A percentile compares a stretch with the other conserved stretches of the same genome.
These are phyloP conservation scores for Pichia gijzeniarum DNA, from an alignment of 805 yeast genomes.

Conservation along the genomic window DNA sequence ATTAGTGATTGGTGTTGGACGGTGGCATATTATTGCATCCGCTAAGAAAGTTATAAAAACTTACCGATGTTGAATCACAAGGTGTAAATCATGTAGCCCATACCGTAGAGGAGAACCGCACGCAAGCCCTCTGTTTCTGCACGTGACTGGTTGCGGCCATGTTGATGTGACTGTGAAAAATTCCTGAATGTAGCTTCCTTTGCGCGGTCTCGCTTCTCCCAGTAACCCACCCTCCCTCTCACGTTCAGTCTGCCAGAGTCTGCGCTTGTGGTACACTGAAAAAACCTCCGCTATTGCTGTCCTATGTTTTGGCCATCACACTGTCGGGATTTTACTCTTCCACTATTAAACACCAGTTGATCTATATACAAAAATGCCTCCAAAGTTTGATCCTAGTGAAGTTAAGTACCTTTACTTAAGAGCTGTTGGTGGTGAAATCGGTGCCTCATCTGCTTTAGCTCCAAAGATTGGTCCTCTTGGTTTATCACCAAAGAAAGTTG, in stretches of 20 bases:
- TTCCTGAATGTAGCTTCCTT: no score
- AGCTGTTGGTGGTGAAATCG: constrained; percentile 99
- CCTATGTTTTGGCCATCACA: no score
- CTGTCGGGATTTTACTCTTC: no score
- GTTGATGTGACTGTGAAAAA: constrained; percentile 4
- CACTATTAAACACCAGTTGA: background rate
- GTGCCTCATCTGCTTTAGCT: constrained; percentile 99
- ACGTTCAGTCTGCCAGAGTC: no score
- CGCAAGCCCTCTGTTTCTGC: background rate
- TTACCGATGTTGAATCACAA: constrained; percentile 36
- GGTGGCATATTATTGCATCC: constrained; percentile 48
- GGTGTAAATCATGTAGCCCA: background rate
- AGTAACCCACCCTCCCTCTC: no score
- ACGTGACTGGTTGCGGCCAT: background rate
- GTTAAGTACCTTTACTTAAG: constrained; percentile 97
- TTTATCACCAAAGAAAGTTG: constrained; percentile 99
- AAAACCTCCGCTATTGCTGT: no score
- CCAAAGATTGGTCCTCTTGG: constrained; percentile 99
- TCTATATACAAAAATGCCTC: constrained; percentile 62
- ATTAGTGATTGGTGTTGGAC: constrained; percentile 33
- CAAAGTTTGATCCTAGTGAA: constrained; percentile 98
- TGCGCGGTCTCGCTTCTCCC: no score
- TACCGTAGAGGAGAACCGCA: background rate
- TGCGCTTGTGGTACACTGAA: no score
- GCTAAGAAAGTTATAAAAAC: constrained; percentile 47